Evolutionary conservation across 345 rosid genomes (phyloP).

Genomic region (Brassica juncea): DNA sequence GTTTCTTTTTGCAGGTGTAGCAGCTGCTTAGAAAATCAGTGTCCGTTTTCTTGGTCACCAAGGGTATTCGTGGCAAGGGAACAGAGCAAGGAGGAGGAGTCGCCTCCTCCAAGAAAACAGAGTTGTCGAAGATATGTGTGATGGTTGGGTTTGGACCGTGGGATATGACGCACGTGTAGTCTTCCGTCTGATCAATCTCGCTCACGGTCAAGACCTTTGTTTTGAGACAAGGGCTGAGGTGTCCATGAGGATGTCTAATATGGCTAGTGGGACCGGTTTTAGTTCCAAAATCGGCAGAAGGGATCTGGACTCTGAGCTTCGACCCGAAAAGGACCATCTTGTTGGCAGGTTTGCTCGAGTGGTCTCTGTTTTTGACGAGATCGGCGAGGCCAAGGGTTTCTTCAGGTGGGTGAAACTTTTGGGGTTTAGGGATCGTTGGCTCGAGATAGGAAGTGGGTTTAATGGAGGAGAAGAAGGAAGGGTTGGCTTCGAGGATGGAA

Average conservation of each 20-base stretch:
- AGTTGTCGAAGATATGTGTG: slow-evolving; percentile 78
- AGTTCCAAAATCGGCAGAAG: slow-evolving; percentile 57
- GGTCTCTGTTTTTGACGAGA: slow-evolving; percentile 42
- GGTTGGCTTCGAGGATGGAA: slow-evolving; percentile 57
- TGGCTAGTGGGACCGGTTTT: slow-evolving; percentile 33
- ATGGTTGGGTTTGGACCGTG: slow-evolving; percentile 79
- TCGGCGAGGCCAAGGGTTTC: slow-evolving; percentile 67
- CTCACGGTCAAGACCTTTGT: slow-evolving; percentile 43
- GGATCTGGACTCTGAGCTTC: slow-evolving; percentile 58
- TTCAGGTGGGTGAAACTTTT: slow-evolving; percentile 39
- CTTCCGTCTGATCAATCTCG: slow-evolving; percentile 81
- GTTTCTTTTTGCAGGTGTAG: slow-evolving; percentile 75
- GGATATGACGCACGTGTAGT: slow-evolving; percentile 75
- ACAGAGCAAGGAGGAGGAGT: slow-evolving; percentile 23
- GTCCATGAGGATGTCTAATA: slow-evolving; percentile 30
- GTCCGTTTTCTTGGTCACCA: not conserved
- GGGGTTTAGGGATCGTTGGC: slow-evolving; percentile 41
- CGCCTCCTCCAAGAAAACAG: slow-evolving; percentile 53
- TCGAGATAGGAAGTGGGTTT: slow-evolving; percentile 23
- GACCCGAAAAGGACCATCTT: slow-evolving; percentile 59
- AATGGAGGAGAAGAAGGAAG: slow-evolving; percentile 45
- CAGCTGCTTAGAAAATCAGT: slow-evolving; percentile 26
- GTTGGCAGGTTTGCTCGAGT: slow-evolving; percentile 39
- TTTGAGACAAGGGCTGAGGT: slow-evolving; percentile 37
- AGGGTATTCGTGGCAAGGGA: not conserved